A percentile compares a stretch with the other conserved stretches of the same genome.
phyloP scores from a whole-genome alignment of 106 monocot genomes.

The Vanilla planifolia region DNA sequence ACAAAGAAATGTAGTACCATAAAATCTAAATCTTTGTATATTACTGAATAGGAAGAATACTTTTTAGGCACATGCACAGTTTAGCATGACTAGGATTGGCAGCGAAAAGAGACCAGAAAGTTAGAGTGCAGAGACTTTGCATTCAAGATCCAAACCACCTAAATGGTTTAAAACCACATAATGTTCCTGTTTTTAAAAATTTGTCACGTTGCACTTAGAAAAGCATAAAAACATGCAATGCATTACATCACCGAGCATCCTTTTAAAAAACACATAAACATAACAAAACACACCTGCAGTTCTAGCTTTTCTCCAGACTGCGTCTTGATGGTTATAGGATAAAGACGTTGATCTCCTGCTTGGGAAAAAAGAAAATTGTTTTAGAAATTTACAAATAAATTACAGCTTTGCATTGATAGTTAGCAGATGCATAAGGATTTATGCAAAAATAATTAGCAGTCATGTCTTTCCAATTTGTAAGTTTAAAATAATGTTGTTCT shows the following conservation, averaged over 20 bases:
- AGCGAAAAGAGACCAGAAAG: background rate
- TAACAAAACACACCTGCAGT: constrained; percentile 23
- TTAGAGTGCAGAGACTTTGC: background rate
- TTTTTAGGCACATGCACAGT: too few relatives aligned
- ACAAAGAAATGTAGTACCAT: too few relatives aligned
- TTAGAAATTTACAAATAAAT: background rate
- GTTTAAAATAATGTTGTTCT: background rate
- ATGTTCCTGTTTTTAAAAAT: background rate
- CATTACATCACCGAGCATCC: background rate
- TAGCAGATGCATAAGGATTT: background rate
- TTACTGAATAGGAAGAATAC: too few relatives aligned
- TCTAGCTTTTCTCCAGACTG: constrained; percentile 31
- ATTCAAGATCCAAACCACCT: too few relatives aligned
- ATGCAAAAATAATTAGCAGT: background rate
- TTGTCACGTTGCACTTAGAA: background rate
- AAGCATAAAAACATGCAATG: background rate
- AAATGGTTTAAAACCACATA: too few relatives aligned
- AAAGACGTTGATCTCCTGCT: constrained; percentile 30
- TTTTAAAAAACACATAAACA: background rate
- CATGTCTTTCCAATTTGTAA: background rate
- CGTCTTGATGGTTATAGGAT: constrained; percentile 35
- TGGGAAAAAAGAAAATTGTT: background rate
- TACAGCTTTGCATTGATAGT: background rate
- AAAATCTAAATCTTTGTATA: too few relatives aligned
- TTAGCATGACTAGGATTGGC: too few relatives aligned